Evolutionary conservation across 1,284 basidiomycete genomes (phyloP), one percentile per base, ranked within the genome.

Genomic region (Ustilago loliicola): DNA sequence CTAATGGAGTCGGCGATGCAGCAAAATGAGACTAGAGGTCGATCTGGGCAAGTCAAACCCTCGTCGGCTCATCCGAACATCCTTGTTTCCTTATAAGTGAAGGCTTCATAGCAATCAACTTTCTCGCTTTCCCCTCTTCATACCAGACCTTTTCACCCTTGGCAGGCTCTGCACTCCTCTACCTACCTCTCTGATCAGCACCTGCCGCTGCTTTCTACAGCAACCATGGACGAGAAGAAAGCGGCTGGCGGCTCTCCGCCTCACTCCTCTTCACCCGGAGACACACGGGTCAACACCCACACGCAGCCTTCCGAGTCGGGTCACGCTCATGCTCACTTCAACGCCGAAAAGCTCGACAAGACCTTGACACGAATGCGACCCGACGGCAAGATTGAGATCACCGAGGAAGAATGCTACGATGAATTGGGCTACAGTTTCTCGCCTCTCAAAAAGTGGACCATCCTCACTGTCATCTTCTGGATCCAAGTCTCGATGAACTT

Each of bases 401-500:
- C 67, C 58, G 73, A 76, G 21, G 64, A 76, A 17, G 73, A 76
- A 27, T 76, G 73, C 69, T 77, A 68, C 66, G 74, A 69, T 10
- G 66, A 72, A 57, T 62, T 77, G 17, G 80, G 82, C n/a, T 87
- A 75, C 65, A 64, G 55, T 57, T 84, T 79, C 67, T 72, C 86
- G 0, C 63, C 84, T 0, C 68, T 72, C 51, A 87, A 87, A 59
- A 88, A 87, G 61, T 87, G 87, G 87, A 69, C 68, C 34, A 84
- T 86, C 36, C 79, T 87, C 21, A 78, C 71, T 47, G 83, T 87
- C 59, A 87, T 88, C 65, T 87, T 87, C 62, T 63, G 84, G 65
- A 83, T 87, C 7, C 86, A 87, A 58, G 72, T 85, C 21, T 80
- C 77, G 58, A 85, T 87, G 83, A 87, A 87, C 72, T 83, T 87